Evolutionary conservation across 2,329 filamentous ascomycete species (phyloP).

Genomic region (Ceratocystis alfenasii): DNA sequence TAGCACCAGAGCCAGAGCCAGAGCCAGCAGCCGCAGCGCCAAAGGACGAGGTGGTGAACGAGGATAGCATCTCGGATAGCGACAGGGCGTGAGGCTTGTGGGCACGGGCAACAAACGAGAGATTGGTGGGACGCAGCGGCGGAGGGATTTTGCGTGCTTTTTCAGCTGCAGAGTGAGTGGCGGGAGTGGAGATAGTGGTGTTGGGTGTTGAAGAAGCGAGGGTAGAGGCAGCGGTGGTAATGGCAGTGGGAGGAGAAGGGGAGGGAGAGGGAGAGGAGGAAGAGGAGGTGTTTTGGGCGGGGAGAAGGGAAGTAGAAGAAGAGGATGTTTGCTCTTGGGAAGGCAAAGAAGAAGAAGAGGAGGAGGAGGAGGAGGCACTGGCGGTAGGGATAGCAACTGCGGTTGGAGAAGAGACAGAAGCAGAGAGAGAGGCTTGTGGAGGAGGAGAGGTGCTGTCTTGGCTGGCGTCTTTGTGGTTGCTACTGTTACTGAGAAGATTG

Average conservation of each 20-base stretch:
- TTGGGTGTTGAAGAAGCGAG: neutral
- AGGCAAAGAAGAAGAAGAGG: neutral
- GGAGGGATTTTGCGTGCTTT: conserved; percentile 18
- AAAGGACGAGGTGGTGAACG: conserved; percentile 25
- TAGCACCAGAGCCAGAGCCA: conserved; percentile 22
- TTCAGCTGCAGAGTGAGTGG: conserved; percentile 26
- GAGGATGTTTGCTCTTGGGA: conserved; percentile 25
- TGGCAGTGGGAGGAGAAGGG: conserved; percentile 1
- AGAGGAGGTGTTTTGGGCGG: conserved; percentile 5
- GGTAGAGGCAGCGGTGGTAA: neutral
- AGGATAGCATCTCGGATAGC: conserved; percentile 47
- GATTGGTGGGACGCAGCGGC: conserved; percentile 59
- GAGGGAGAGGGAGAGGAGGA: neutral
- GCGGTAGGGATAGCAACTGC: conserved; percentile 22
- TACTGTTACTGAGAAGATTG: conserved; percentile 24
- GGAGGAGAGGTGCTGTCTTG: conserved; percentile 13
- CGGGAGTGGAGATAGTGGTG: conserved; percentile 21
- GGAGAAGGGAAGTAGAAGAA: neutral
- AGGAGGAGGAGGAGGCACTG: neutral
- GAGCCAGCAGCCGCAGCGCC: conserved; percentile 25
- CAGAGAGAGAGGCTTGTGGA: conserved; percentile 23
- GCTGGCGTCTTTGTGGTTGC: conserved; percentile 24
- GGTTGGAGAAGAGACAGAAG: conserved; percentile 23
- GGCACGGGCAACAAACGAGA: conserved; percentile 54
- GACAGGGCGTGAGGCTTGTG: conserved; percentile 52